Evolutionary conservation across 208 protist genomes (phyloP).

Genomic region (Sergeia podlipaevii): DNA sequence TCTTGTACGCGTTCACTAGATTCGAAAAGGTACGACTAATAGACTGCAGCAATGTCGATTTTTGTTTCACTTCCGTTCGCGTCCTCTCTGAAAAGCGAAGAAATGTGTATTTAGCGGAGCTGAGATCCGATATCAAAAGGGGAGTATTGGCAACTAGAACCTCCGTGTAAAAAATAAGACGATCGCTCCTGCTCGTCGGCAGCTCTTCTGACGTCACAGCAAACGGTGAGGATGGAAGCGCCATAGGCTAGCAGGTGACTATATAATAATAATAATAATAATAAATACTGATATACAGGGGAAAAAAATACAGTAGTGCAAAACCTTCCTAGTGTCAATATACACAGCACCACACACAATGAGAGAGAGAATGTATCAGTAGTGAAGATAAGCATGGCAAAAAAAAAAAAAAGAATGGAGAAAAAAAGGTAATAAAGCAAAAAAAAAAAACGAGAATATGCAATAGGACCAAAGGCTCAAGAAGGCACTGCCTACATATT

Average conservation of each 20-base stretch:
- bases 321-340: too few species aligned
- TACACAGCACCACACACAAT: too few species aligned
- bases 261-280: too few species aligned
- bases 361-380: background rate
- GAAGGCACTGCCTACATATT: too few species aligned
- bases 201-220: background rate
- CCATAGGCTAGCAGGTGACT: too few species aligned
- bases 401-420: background rate
- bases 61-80: constrained; percentile 66
- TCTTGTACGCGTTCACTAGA: constrained; percentile 10
- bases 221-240: too few species aligned
- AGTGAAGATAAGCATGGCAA: background rate
- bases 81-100: constrained; percentile 66
- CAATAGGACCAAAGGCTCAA: too few species aligned
- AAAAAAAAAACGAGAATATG: too few species aligned
- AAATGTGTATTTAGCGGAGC: constrained; percentile 66
- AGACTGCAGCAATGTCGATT: constrained; percentile 47
- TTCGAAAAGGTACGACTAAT: constrained; percentile 43
- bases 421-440: background rate
- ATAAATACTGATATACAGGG: too few species aligned
- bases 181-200: constrained; percentile 20
- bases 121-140: constrained; percentile 47
- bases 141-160: constrained; percentile 66
- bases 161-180: constrained; percentile 55
- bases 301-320: too few species aligned